Evolutionary conservation across 176 grass and related monocot genomes (phyloP).

Genomic region (Musa acuminata): DNA sequence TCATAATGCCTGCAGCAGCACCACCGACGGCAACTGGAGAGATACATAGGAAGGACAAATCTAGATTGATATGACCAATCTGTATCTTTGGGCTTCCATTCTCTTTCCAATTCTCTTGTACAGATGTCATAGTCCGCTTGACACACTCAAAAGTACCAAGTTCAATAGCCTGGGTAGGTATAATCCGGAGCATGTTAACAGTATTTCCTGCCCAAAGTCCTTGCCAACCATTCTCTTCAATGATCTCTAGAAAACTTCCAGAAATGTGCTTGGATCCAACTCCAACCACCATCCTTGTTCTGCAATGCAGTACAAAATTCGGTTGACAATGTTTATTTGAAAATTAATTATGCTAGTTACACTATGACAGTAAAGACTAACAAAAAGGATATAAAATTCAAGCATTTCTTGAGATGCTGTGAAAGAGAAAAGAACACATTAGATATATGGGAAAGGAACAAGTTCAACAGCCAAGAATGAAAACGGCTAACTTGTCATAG

Average conservation of each 20-base stretch:
- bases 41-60: conserved; percentile 38
- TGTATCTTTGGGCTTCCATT: conserved; percentile 41
- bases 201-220: conserved; percentile 82
- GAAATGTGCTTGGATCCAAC: conserved; percentile 66
- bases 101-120: conserved; percentile 52
- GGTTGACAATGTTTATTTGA: neutral
- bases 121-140: conserved; percentile 45
- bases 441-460: no score
- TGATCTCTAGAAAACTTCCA: conserved; percentile 51
- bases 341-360: neutral
- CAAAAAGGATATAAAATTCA: neutral
- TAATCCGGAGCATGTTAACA: conserved; percentile 71
- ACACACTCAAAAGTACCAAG: conserved; percentile 60
- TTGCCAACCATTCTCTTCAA: conserved; percentile 58
- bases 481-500: no score
- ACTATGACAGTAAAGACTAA: neutral
- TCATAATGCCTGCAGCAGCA: conserved; percentile 61
- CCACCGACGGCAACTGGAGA: conserved; percentile 59
- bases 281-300: conserved; percentile 87
- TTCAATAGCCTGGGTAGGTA: conserved; percentile 73
- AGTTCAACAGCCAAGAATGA: no score
- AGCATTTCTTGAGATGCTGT: no score
- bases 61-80: conserved; percentile 42
- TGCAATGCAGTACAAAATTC: conserved; percentile 24
- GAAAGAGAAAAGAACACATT: no score